phyloP scores from a whole-genome alignment of 129 eudicot genomes.

The Dittrichia graveolens region DNA sequence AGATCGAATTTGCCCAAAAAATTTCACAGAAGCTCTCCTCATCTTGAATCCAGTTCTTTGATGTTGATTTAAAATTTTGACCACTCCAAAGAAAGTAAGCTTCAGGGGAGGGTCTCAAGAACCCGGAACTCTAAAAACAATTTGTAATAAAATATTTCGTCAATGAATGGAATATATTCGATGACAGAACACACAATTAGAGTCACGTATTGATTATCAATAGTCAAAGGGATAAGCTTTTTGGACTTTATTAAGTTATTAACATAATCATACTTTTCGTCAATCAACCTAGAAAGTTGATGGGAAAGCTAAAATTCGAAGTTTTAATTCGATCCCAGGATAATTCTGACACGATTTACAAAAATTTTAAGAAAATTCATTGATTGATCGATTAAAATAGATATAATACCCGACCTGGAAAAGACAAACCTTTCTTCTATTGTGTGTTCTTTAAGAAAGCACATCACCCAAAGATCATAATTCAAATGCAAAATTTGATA shows the following conservation, averaged over 20 bases:
- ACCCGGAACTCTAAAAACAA: slow-evolving; percentile 11
- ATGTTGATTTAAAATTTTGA: slow-evolving; percentile 18
- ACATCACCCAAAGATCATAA: background rate
- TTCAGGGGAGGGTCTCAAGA: slow-evolving; percentile 30
- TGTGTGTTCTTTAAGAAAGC: background rate
- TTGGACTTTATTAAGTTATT: background rate
- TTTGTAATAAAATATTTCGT: background rate
- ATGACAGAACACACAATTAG: background rate
- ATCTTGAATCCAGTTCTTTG: slow-evolving; percentile 41
- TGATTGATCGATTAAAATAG: background rate
- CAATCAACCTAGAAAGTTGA: background rate
- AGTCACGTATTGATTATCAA: slow-evolving; percentile 3
- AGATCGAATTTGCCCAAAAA: slow-evolving; percentile 37
- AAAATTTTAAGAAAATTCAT: background rate
- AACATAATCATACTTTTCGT: slow-evolving; percentile 1
- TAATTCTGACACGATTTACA: background rate
- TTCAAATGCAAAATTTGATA: background rate
- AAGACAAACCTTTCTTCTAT: slow-evolving; percentile 11
- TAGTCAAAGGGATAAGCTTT: background rate
- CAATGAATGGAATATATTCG: slow-evolving; percentile 15
- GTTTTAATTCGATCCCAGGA: background rate
- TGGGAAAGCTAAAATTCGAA: slow-evolving; percentile 3
- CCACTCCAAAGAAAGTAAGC: slow-evolving; percentile 34
- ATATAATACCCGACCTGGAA: background rate
- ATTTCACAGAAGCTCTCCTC: slow-evolving; percentile 47